Base-by-base conservation (phyloP, 1,284 basidiomycete genomes). In the Moesziomyces antarcticus region DNA sequence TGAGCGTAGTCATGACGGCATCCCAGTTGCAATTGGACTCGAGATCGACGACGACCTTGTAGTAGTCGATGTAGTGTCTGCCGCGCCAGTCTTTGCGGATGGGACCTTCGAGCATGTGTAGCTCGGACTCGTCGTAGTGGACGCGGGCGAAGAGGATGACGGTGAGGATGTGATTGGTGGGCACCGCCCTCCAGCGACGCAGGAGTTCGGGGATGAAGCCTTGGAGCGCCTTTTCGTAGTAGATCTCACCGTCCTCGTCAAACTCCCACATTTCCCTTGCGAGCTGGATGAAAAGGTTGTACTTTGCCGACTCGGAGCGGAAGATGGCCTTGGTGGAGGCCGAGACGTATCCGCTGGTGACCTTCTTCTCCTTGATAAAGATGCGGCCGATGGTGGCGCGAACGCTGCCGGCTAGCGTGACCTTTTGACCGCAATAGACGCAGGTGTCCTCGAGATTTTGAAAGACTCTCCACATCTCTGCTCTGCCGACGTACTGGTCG, bases 221-320 rank as follows among this genome's bases (percentile, higher is more conserved):
- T 75, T 97, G 93, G 1, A 97, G 90, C 30, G 97, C 92, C 86
- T 99, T 98, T 85, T 98, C 96, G 79, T 93, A 93, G 85, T 93
- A 97, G 48, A 85, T 79, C 56, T 85, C 84, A 21, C 97, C 97
- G 76, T 98, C 96, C 53, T 93, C 94, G 57, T 95, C 90, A 83
- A 99, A 99, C 75, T 97, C 92, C 93, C 94, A 99, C 67, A 97
- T 90, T 84, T 99, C 97, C 54, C 90, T 89, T 79, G 93, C 95
- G 16, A 99, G 91, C 87, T 98, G 95, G 55, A 99, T 93, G 84
- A 97, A 97, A 55, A 99, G 61, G 50, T 80, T 76, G 73, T 77
- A 89, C 84, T 93, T 94, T 41, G 96, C 93, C 5, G 94, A 97
- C 53, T 84, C 81, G 18, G 93, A 94, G 40, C 96, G 89, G 79